Conservation (phyloP, 257 asterid species). For the Striga asiatica region DNA sequence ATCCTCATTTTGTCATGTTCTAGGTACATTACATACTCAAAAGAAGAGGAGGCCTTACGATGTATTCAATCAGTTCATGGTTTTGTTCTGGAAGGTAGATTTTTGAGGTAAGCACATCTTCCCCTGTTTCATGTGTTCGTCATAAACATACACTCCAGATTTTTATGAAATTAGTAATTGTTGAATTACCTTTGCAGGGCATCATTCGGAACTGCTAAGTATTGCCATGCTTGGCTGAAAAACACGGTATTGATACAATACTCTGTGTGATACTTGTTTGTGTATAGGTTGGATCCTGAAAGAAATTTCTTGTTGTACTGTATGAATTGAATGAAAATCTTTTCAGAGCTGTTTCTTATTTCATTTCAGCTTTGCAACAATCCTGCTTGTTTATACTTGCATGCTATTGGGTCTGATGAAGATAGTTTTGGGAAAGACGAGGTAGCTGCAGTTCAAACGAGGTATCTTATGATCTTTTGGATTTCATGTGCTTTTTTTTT, state of each 20-base stretch:
- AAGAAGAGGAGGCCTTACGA: conserved; percentile 86
- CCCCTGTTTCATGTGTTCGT: conserved; percentile 11
- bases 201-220: conserved; percentile 97
- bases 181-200: conserved; percentile 57
- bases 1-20: conserved; percentile 12
- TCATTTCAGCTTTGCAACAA: conserved; percentile 79
- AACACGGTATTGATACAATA: conserved; percentile 47
- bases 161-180: conserved; percentile 8
- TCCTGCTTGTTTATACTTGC: conserved; percentile 84
- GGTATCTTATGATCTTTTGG: conserved; percentile 33
- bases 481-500: neutral
- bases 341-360: conserved; percentile 17
- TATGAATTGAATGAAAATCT: conserved; percentile 1
- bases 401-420: conserved; percentile 79
- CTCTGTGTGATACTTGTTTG: conserved; percentile 12
- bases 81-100: conserved; percentile 71
- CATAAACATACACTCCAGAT: neutral
- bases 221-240: conserved; percentile 96
- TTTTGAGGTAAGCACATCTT: conserved; percentile 50
- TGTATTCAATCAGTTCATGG: conserved; percentile 94
- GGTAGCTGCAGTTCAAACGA: conserved; percentile 89
- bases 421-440: conserved; percentile 96
- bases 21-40: conserved; percentile 83
- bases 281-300: conserved; percentile 5
- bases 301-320: conserved; percentile 3